These are phyloP conservation scores for Geranium brycei DNA, from an alignment of 345 rosid genomes.

Conservation along the genomic window DNA sequence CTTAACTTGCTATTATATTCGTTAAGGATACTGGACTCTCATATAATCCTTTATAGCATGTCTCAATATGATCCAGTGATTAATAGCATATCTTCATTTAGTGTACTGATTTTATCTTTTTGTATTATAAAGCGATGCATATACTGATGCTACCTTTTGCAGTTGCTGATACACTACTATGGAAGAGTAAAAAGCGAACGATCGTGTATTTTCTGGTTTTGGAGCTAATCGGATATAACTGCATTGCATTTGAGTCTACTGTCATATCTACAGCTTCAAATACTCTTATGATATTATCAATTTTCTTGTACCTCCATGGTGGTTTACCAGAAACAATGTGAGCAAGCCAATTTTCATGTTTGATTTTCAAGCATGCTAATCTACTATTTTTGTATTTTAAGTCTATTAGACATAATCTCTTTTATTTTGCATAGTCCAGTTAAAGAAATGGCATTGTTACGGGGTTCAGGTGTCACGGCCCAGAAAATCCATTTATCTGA, in stretches of 20 bases:
- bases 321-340: conserved; percentile 72
- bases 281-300: conserved; percentile 39
- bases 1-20: no score
- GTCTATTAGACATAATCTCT: neutral
- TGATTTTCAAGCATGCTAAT: conserved; percentile 5
- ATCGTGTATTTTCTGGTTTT: conserved; percentile 36
- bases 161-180: conserved; percentile 83
- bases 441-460: no score
- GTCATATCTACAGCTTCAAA: conserved; percentile 48
- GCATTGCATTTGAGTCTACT: conserved; percentile 50
- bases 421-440: no score
- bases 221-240: conserved; percentile 52
- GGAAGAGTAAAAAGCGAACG: conserved; percentile 68
- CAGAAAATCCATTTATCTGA: no score
- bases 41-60: neutral
- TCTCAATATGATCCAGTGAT: neutral
- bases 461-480: no score
- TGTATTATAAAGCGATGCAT: conserved; percentile 6
- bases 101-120: neutral
- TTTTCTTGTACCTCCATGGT: conserved; percentile 72
- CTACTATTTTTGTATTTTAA: neutral
- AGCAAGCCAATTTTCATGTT: conserved; percentile 12
- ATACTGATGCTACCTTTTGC: conserved; percentile 21
- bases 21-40: neutral
- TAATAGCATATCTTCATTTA: neutral